These are phyloP conservation scores for Paraconiothyrium sp. DNA, from an alignment of 2,329 filamentous ascomycete genomes.

Conservation along the genomic window DNA sequence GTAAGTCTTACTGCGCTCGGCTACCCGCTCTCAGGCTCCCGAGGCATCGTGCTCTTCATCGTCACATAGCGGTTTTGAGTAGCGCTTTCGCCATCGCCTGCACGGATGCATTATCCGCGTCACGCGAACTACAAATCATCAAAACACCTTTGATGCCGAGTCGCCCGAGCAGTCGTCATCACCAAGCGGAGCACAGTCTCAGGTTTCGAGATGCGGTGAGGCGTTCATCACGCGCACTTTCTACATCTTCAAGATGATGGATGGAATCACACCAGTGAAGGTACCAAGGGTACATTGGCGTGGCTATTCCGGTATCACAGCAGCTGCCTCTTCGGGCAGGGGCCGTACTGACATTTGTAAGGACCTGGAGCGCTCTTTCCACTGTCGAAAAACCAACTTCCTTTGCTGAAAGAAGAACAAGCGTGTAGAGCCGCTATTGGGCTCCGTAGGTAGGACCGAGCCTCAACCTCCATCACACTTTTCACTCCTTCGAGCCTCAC, in stretches of 20 bases:
- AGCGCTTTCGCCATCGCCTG: neutral
- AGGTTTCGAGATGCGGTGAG: neutral
- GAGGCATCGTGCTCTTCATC: conserved; percentile 2
- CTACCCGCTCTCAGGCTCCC: conserved; percentile 4
- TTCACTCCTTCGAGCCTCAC: neutral
- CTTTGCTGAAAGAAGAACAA: conserved; percentile 20
- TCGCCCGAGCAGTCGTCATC: neutral
- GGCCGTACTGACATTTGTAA: neutral
- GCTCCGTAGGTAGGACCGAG: neutral
- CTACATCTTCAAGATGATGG: conserved; percentile 1
- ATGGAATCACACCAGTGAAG: neutral
- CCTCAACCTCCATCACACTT: neutral
- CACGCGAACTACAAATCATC: conserved; percentile 24
- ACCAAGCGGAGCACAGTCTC: neutral
- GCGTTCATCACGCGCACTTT: conserved; percentile 5
- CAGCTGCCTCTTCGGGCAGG: conserved; percentile 3
- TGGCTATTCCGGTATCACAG: conserved; percentile 1
- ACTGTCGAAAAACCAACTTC: conserved; percentile 13
- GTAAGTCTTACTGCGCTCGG: conserved; percentile 13
- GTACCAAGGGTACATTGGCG: neutral
- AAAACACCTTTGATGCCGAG: conserved; percentile 16
- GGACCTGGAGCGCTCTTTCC: conserved; percentile 17
- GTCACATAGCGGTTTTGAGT: conserved; percentile 13
- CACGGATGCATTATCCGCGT: conserved; percentile 4
- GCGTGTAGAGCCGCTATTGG: neutral